Conservation (phyloP, 2,329 filamentous ascomycete species). For the Sarocladiaceae sp. region DNA sequence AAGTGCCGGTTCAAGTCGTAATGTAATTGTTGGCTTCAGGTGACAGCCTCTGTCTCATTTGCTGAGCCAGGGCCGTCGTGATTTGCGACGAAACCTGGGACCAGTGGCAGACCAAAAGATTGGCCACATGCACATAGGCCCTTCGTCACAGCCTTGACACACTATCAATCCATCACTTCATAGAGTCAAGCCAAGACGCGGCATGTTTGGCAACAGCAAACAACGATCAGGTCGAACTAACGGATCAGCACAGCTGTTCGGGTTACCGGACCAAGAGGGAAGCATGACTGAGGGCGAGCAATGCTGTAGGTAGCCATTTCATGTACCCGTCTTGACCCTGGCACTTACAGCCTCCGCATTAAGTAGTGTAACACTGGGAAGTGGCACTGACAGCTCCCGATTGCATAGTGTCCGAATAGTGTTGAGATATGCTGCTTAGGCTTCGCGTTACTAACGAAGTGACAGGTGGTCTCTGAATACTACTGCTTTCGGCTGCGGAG, state of each 20-base stretch:
- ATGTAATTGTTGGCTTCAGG: slow-evolving; percentile 1
- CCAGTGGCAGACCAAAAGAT: neutral
- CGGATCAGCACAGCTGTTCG: neutral
- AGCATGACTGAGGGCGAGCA: neutral
- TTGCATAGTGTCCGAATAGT: neutral
- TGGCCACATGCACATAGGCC: neutral
- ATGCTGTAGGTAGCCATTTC: neutral
- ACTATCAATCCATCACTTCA: neutral
- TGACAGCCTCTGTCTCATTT: slow-evolving; percentile 5
- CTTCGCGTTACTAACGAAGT: neutral
- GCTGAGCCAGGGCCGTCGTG: neutral
- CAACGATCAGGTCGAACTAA: neutral
- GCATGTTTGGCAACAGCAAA: slow-evolving; percentile 1
- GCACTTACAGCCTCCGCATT: neutral
- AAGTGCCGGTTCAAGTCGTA: neutral
- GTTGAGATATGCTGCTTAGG: neutral
- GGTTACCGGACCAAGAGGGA: neutral
- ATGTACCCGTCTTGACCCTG: neutral
- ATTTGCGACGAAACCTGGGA: neutral
- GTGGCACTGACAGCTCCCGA: neutral
- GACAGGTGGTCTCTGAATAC: too few species aligned
- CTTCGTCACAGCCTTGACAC: neutral
- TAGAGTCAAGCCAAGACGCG: neutral
- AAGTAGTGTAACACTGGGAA: neutral
- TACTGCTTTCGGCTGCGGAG: too few species aligned